A percentile compares a stretch with the other conserved stretches of the same genome.
These are phyloP conservation scores for Dryas drummondii DNA, from an alignment of 306 rosid species.

Conservation along the genomic window DNA sequence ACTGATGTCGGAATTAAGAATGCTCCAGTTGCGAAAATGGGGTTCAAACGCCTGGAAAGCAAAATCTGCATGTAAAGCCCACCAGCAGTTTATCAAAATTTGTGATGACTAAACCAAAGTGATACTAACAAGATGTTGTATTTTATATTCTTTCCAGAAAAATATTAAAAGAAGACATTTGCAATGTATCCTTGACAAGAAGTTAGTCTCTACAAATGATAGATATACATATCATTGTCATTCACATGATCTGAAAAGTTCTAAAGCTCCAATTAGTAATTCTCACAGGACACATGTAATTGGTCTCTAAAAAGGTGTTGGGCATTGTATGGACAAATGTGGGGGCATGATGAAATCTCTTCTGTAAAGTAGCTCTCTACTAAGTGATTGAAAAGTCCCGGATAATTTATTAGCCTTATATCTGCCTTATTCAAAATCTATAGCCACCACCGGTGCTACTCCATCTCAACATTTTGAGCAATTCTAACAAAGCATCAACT, in stretches of 20 bases:
- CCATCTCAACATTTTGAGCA: not conserved
- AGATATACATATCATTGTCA: no score
- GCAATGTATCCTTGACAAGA: not conserved
- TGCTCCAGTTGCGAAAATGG: slow-evolving; percentile 84
- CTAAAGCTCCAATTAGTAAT: not conserved
- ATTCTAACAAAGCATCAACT: not conserved
- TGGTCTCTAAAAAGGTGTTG: not conserved
- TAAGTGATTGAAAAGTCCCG: not conserved
- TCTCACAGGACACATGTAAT: not conserved
- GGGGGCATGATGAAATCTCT: not conserved
- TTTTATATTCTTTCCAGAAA: slow-evolving; percentile 1
- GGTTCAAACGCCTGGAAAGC: slow-evolving; percentile 64
- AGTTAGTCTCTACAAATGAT: not conserved
- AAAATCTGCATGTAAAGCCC: slow-evolving; percentile 64
- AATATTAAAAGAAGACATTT: not conserved
- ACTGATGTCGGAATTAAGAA: slow-evolving; percentile 75
- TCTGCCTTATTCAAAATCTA: not conserved
- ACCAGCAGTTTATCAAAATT: slow-evolving; percentile 24
- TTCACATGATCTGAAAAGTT: no score
- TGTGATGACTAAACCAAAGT: slow-evolving; percentile 3
- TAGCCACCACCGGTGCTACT: not conserved
- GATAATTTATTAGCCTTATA: not conserved
- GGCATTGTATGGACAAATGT: not conserved
- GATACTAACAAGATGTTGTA: slow-evolving; percentile 2
- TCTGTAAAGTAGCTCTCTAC: not conserved